Evolutionary conservation across 371 early-diverging fungal genomes (phyloP), one percentile per base, ranked within the genome.

Genomic region (Mucor circinelloides): DNA sequence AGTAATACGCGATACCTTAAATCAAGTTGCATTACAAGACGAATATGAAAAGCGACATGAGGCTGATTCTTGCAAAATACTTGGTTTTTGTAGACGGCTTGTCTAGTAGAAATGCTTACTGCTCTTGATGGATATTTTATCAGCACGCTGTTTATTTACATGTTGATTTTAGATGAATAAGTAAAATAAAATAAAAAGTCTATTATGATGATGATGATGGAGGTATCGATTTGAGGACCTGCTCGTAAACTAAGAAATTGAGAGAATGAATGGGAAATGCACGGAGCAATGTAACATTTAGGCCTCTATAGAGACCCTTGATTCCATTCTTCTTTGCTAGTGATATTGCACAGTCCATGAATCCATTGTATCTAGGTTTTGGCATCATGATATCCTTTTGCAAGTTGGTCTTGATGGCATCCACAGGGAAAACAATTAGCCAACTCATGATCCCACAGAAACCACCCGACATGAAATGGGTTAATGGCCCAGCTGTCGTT

Each of bases 181-280:
- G 32, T 42, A 46, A 46, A 48, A 32, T 44, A 32, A 34, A 40
- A 10, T 9, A 21, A 23, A 62, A 52, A 32, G n/a, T 27, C 34
- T 44, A 60, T 55, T 63, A 12, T 17, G 40, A 40, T 1, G 36
- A 36, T 17, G 25, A 42, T 27, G 60, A 42, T 52, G 70, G 69
- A 36, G 79, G 79, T 34, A 79, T 79, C 7, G 63, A 50, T 66
- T 74, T 71, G 66, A 85, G 79, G 44, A 89, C 89, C 59, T 86
- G 87, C 72, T 92, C 92, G 64, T 92, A 92, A 10, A 93, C 92
- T 10, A 91, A 78, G 80, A 93, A 92, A 72, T 92, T 91, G 27
- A 94, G 78, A 7, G 91, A 87, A 73, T 94, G 94, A 63, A 94
- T 87, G 7, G 94, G 94, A 64, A 93, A 90, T 15, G 94, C 93